Base-by-base conservation (phyloP, 2,329 filamentous ascomycete genomes). In the Colletotrichum camelliae region DNA sequence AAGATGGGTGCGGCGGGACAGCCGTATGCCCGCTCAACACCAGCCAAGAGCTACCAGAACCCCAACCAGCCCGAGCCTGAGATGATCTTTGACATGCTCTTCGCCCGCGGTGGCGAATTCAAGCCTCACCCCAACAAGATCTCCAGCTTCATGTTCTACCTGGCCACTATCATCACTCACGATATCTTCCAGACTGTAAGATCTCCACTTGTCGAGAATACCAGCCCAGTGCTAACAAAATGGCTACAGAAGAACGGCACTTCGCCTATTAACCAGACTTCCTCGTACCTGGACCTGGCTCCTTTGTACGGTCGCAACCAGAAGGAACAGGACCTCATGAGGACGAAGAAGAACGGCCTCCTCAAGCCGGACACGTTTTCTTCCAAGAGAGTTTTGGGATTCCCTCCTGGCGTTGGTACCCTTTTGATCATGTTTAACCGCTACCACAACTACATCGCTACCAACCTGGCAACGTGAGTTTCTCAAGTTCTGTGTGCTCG, bases 341-440 rank as follows among this genome's bases (percentile, higher is more conserved):
- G 89, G 24, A 89, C 88, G 0, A 84, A 84, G 72, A 81, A 85
- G 13, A 86, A 89, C 58, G 89, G 89, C 62, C 88, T 87, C 78
- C 83, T 91, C 76, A 89, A 90, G 80, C 88, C 88, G 2, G 89
- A 91, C 75, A 88, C 87, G 78, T 91, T 91, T 78, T 88, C 88
- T 0, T 89, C 90, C 77, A 86, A 85, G 27, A 84, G 89, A 29
- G 82, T 90, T 7, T 80, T 90, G 8, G 86, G 86, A 27, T 89
- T 90, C 72, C 89, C 89, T 37, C 87, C 89, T 2, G 89, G 89
- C 58, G 88, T 90, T n/a, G 88, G 88, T 35, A 86, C 85, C 9
- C 75, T 90, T 39, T 76, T 90, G 74, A 87, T 90, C 82, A 89
- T 89, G 87, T 90, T 90, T 83, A 90, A 89, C 74, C 77, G 80